Base-by-base conservation (phyloP, 805 yeast species). In the Lipomyces yamanashiensis region DNA sequence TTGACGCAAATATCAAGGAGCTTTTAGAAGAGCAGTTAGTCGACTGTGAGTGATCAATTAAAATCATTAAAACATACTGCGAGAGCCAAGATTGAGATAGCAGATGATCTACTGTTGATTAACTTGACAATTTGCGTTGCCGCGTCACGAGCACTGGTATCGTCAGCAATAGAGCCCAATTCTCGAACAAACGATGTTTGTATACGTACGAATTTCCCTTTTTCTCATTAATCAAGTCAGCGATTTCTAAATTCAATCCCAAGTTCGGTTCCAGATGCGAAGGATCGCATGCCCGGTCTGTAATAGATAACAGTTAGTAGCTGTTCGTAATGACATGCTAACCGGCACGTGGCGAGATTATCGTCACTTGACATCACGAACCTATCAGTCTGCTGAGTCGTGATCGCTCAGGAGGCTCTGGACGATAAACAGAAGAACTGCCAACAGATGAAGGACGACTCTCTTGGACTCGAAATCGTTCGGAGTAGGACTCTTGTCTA, bases 171-270 rank as follows among this genome's bases (percentile, higher is more conserved):
- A 12, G 13, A 36, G 17, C 13, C 2, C 34, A 56, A 15, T 28
- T 41, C n/a, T 23, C 15, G 48, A 33, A 1, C 33, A 23, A 48
- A 21, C 4, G 34, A 12, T 23, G 12, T 13, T 7, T 6, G 15
- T n/a, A 6, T n/a, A 70, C 71, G 17, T 60, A 67, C 69, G 90
- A 81, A 17, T 85, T 83, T 33, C 96, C 98, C 78, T 92, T 96
- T 73, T 93, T 93, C 60, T 89, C 92, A 74, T 95, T 95, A 75
- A 95, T 86, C 71, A 88, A 83, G 76, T 95, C 99, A 66, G 98
- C 93, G 64, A 95, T 92, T 74, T 93, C 98, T 70, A 95, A 78
- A 74, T 93, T 95, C 66, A 92, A 78, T 2, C 91, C 90, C 63
- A 92, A 81, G 73, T 95, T 93, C 6, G 99, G 98, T 77, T 93